phyloP scores from a whole-genome alignment of 2,329 filamentous ascomycete genomes.

The Dactylellina drechsleri region DNA sequence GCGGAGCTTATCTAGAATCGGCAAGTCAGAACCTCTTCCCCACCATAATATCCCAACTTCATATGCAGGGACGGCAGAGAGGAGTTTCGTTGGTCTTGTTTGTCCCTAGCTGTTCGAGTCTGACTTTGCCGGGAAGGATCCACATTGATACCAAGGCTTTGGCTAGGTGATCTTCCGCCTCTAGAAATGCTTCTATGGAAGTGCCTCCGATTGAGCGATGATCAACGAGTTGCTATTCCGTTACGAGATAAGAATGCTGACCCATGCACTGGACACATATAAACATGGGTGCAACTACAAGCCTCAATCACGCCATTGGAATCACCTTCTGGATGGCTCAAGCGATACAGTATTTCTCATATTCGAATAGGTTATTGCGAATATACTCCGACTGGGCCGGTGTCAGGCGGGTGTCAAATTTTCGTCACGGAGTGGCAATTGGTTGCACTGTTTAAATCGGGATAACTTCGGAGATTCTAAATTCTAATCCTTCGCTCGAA shows the following conservation, averaged over 20 bases:
- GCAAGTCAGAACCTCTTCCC: conserved; percentile 4
- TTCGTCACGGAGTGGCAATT: background rate
- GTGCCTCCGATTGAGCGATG: background rate
- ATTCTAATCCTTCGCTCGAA: too few species aligned
- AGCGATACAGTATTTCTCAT: background rate
- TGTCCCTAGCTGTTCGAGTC: too few species aligned
- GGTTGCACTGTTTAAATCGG: too few species aligned
- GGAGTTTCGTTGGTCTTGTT: background rate
- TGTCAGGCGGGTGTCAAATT: background rate
- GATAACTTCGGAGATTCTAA: too few species aligned
- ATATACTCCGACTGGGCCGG: too few species aligned
- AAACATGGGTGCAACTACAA: background rate
- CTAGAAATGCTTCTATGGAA: background rate
- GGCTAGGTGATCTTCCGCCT: conserved; percentile 9
- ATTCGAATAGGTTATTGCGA: background rate
- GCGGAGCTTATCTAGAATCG: conserved; percentile 2
- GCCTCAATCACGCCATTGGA: conserved; percentile 21
- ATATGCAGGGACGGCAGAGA: conserved; percentile 23
- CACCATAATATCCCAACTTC: background rate
- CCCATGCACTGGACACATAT: too few species aligned
- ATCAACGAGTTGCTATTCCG: background rate
- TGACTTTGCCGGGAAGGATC: background rate
- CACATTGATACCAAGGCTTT: conserved; percentile 20
- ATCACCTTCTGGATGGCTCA: conserved; percentile 15
- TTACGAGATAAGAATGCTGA: too few species aligned